Base-by-base conservation (phyloP, 306 rosid species). In the Vigna mungo region DNA sequence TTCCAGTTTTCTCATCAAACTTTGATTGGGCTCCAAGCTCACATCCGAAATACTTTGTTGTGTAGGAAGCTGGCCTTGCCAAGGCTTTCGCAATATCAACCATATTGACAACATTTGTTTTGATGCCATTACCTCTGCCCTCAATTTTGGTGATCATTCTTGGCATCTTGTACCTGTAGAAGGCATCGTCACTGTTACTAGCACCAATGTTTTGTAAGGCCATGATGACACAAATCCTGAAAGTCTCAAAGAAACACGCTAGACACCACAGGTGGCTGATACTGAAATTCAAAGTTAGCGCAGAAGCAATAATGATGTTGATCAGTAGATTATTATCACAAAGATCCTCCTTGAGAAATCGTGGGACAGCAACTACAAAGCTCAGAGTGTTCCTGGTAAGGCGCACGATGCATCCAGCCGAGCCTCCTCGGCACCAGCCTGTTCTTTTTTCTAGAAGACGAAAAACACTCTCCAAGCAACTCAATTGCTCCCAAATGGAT, bases 121-220 rank as follows among this genome's bases (percentile, higher is more conserved):
- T 89, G 83, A 89, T 89, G 76, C 93, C 93, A 51, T 89, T 89
- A 59, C 93, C 93, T 37, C 93, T 81, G 30, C 93, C 93, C 84
- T 89, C 93, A 82, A 89, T 89, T 83, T 89, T 89, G 12, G 91
- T 89, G 5, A 89, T 72, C 93, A 89, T 89, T 75, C 32, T 87
- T 54, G 93, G 93, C 93, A 89, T 89, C 86, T 89, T 89, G 47
- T 89, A 89, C 84, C 93, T 84, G 52, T 89, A 89, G 79, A 89
- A 89, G 84, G 93, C 93, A 87, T 89, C 93, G 46, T 89, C 93
- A 13, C 87, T 81, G 17, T 89, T 89, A n/a, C 68, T 14, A 36
- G 92, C 92, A 77, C 93, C 93, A 70, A 89, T 89, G 84, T 89
- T 89, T 80, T 83, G 89, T 25, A 89, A 80, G 37, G 93, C 88